Conservation (phyloP, 1,284 basidiomycete species). For the Cryptococcus neoformans region DNA sequence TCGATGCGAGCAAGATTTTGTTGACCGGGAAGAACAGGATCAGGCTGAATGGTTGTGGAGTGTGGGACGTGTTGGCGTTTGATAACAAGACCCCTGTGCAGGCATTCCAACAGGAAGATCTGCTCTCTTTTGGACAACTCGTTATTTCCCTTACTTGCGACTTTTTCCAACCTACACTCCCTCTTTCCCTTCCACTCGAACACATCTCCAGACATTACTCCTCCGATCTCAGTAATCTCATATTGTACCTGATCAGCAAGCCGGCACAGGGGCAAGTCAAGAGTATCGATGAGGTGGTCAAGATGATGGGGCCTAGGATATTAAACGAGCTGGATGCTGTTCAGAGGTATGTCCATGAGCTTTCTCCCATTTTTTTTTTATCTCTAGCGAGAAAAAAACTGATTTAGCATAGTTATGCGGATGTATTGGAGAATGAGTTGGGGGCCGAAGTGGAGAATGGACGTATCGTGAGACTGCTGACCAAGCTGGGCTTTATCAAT, state of each 20-base stretch:
- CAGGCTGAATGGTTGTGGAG: conserved; percentile 74
- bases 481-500: conserved; percentile 98
- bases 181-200: conserved; percentile 72
- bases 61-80: conserved; percentile 78
- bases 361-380: not conserved
- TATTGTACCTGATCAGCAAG: conserved; percentile 74
- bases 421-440: conserved; percentile 79
- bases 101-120: conserved; percentile 78
- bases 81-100: conserved; percentile 63
- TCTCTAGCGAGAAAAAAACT: not conserved
- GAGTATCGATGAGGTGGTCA: conserved; percentile 74
- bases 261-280: conserved; percentile 50
- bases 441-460: conserved; percentile 95
- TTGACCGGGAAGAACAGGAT: conserved; percentile 85
- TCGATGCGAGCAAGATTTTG: conserved; percentile 86
- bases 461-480: conserved; percentile 82
- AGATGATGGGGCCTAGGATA: conserved; percentile 71
- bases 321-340: conserved; percentile 80
- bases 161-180: conserved; percentile 40
- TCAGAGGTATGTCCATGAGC: conserved; percentile 59
- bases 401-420: conserved; percentile 59
- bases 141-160: conserved; percentile 74
- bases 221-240: conserved; percentile 74
- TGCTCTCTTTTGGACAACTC: conserved; percentile 80
- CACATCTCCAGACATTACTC: conserved; percentile 71